These are phyloP conservation scores for Penicillium hesseltinei DNA, from an alignment of 2,329 filamentous ascomycete species.

Conservation along the genomic window DNA sequence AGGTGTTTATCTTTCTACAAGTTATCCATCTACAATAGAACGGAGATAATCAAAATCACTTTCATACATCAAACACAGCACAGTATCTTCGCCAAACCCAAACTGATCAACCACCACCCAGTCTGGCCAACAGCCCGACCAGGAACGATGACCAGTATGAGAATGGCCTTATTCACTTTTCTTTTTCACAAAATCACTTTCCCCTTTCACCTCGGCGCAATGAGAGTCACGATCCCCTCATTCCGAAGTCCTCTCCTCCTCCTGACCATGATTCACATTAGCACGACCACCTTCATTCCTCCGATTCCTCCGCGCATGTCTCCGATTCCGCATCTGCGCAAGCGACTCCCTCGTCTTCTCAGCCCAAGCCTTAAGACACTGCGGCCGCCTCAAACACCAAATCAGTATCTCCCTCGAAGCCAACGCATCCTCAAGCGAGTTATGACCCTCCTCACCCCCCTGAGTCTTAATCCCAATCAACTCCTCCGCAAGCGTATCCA, in stretches of 20 bases:
- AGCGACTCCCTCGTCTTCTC: not conserved
- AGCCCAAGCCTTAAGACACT: not conserved
- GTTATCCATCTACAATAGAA: not conserved
- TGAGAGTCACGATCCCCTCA: not conserved
- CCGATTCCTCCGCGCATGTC: not conserved
- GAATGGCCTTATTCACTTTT: too few relatives aligned
- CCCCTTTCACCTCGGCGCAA: not conserved
- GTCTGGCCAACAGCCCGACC: not conserved
- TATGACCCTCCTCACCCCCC: not conserved
- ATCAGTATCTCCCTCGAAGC: not conserved
- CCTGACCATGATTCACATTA: too few relatives aligned
- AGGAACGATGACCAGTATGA: not conserved
- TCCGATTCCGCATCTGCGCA: not conserved
- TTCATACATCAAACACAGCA: not conserved
- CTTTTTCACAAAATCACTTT: not conserved
- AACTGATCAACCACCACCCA: not conserved
- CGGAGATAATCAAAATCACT: not conserved
- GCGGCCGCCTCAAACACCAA: not conserved
- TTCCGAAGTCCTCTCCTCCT: not conserved
- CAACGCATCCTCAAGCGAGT: not conserved
- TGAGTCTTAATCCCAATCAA: not conserved
- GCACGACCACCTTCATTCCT: too few relatives aligned
- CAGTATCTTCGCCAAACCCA: not conserved
- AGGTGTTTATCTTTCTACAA: not conserved
- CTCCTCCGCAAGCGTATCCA: not conserved